Base-by-base conservation (phyloP, 1,284 basidiomycete species). In the Ceratobasidium sp. region DNA sequence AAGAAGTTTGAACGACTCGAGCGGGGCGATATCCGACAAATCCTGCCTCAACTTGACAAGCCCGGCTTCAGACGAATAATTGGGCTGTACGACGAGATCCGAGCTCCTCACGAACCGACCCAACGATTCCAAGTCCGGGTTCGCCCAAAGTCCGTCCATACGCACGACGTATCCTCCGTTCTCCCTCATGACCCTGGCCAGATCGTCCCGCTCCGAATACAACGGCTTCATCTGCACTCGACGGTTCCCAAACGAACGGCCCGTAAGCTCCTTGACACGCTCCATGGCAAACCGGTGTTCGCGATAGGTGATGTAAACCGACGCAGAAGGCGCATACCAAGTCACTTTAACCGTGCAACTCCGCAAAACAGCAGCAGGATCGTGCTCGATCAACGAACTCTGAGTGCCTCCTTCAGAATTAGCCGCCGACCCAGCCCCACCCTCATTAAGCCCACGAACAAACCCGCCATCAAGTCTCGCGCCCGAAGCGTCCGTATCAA, bases 1-100 rank as follows among this genome's bases (percentile, higher is more conserved):
- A 2, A 64, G 20, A 10, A 78, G 46, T 10, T 67, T 44, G 64
- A 73, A 78, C 39, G 77, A 73, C 61, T 78, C 77, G 33, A 78
- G 71, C 0, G 61, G 61, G 10, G 68, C 77, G 20, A 67, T 33
- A 39, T 73, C 70, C 33, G 40, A 61, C 58, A 78, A 58, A 18
- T 58, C 68, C 40, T 72, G 12, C 4, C 61, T 55, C 42, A 78
- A 23, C 64, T 67, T 63, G 2, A 46, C 33, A 3, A 73, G n/a
- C 1, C 71, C 71, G n/a, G 42, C 28, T 33, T 73, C 71, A 23
- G 44, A 73, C 44, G 71, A 73, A 44, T 73, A 73, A n/a, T 73
- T 73, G 2, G 71, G 71, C 18, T 73, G 56, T 10, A 73, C 71
- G 15, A 63, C 71, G 18, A 73, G n/a, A 51, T 73, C 71, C 55